Base-by-base conservation (phyloP, 1,284 basidiomycete species). In the Tausonia pullulans region DNA sequence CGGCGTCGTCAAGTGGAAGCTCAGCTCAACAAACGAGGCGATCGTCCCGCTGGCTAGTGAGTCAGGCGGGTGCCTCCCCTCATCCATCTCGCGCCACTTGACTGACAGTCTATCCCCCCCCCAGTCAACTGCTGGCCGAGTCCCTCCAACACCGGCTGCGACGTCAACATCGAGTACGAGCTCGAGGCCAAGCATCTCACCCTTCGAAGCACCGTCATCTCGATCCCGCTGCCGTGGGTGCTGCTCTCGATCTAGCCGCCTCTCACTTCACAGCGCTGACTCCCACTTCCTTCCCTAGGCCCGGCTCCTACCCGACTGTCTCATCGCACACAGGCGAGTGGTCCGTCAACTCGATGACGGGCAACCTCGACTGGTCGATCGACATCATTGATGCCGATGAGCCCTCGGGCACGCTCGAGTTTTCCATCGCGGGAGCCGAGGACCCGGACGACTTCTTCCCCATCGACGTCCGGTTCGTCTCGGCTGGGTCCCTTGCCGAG, bases 141-240 rank as follows among this genome's bases (percentile, higher is more conserved):
- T 44, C 87, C 89, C 2, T 87, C 88, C 59, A 87, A 92, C 70
- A 91, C 91, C 41, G 87, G 86, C 1, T 90, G 87, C 70, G 92
- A 96, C 70, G 90, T 97, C 64, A 95, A 88, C 74, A 90, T 98
- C 71, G 95, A 98, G 76, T 98, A 96, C 75, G 93, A 98, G 75
- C 86, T 98, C 58, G 91, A 95, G 74, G 87, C 91, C 67, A 84
- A 87, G 69, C 83, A 83, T 66, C 77, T 95, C 64, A 82, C 84
- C 0, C 80, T 98, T 3, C 84, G 88, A 72, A 90, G 96, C 72
- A 83, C 95, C 46, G 82, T 86, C 70, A 90, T 98, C 68, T 86
- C 87, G 62, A 94, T 98, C 69, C 94, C 95, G 41, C 83, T 98
- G 58, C 92, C 93, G 83, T 90, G 76, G 74, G 87, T 82, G 11